Conservation (phyloP, 2,329 filamentous ascomycete species). For the Mariannaea sp. region DNA sequence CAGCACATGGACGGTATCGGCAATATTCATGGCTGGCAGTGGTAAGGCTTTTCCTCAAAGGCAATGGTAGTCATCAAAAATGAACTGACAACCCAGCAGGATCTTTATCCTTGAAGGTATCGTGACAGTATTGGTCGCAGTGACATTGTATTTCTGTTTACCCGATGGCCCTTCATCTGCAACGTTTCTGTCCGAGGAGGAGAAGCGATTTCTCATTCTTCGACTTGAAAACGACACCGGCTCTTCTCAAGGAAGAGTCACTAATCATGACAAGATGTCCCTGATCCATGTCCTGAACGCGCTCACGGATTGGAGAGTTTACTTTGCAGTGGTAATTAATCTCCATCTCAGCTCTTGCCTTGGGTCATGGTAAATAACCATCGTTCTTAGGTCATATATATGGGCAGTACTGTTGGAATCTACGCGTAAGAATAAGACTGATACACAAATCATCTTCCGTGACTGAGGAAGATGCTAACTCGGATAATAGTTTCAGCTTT, state of each 20-base stretch:
- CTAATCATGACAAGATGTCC: constrained; percentile 1
- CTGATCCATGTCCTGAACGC: neutral
- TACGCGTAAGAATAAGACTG: neutral
- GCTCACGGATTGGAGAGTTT: constrained; percentile 16
- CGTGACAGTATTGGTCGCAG: neutral
- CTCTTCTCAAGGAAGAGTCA: neutral
- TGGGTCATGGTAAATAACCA: too few species aligned
- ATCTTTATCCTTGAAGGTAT: constrained; percentile 18
- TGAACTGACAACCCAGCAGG: too few species aligned
- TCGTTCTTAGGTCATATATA: constrained; percentile 12
- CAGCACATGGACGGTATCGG: constrained; percentile 5
- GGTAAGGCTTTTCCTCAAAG: too few species aligned
- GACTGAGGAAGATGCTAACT: neutral
- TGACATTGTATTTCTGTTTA: neutral
- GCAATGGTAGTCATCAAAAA: too few species aligned
- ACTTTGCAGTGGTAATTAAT: constrained; percentile 7
- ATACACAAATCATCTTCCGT: neutral
- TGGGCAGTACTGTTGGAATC: neutral
- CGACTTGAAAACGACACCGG: constrained; percentile 1
- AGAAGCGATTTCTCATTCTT: neutral
- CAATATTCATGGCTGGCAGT: constrained; percentile 8
- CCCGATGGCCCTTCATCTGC: constrained; percentile 5
- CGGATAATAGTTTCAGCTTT: constrained; percentile 11
- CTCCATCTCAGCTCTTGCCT: too few species aligned
- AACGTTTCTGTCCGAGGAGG: neutral